Evolutionary conservation across 768 basidiomycete species (phyloP), one percentile per base, ranked within the genome.

Genomic region (Psilocybe tampanensis): DNA sequence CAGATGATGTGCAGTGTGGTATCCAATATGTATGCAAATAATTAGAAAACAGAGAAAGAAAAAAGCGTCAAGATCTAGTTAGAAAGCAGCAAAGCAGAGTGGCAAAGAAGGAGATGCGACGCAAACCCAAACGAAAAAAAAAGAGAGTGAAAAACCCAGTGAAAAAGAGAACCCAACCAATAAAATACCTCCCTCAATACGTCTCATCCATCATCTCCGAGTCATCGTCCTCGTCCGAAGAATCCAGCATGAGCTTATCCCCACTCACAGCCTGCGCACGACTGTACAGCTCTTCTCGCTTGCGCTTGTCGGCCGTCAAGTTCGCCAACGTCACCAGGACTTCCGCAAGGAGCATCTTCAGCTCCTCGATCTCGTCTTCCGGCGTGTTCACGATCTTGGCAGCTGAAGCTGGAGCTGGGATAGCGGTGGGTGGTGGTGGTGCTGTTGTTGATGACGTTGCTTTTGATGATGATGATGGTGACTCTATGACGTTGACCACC

Each of bases 271-370:
- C 60, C 70, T 82, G 74, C 12, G 85, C 85, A 21, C 80, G 68
- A 19, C 63, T 61, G 65, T 86, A 86, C 59, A 86, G 69, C 62
- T 73, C 76, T 68, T 86, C 85, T 32, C 82, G 72, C 58, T 74
- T 69, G 41, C 60, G 65, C 65, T 72, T 73, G 60, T 85, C 81
- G 54, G 65, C 63, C 2, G 83, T 85, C 36, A 88, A 65, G 64
- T 86, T 86, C 24, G 83, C 86, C 18, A 88, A 74, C 39, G 83
- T 80, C 42, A 86, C 56, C 13, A 86, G 70, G 21, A 84, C 83
- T 66, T 88, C 86, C 0, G 78, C 78, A 11, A 86, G 71, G 64
- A 82, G 65, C 15, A 60, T 53, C 22, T 61, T 66, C 52, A 77
- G 60, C 60, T 77, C 73, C 33, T 63, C 65, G 13, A 43, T 47